phyloP scores from a whole-genome alignment of 345 rosid species.

The Aegle marmelos region DNA sequence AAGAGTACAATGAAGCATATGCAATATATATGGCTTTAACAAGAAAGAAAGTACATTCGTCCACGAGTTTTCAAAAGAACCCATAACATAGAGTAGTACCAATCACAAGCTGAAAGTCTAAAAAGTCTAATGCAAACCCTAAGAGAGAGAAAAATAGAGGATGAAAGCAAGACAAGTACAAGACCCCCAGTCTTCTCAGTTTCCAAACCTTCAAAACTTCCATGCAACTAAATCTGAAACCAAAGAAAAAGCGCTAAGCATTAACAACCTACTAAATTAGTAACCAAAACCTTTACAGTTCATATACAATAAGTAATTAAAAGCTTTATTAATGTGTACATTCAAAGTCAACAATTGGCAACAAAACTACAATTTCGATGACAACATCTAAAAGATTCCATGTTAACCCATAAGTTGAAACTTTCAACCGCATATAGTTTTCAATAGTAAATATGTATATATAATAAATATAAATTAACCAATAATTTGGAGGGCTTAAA shows the following conservation, averaged over 20 bases:
- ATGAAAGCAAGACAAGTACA: constrained; percentile 3
- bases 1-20: background rate
- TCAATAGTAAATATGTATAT: no score
- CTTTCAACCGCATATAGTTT: background rate
- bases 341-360: background rate
- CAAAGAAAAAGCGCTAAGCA: background rate
- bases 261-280: background rate
- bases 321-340: background rate
- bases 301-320: background rate
- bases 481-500: background rate
- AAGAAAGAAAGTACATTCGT: constrained; percentile 1
- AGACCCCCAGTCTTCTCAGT: background rate
- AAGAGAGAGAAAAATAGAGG: constrained; percentile 1
- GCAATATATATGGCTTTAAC: constrained; percentile 10
- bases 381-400: background rate
- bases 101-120: background rate
- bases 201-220: background rate
- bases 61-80: constrained; percentile 5
- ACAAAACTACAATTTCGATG: background rate
- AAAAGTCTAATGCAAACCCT: constrained; percentile 6
- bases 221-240: constrained; percentile 27
- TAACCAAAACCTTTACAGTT: background rate
- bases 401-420: background rate
- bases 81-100: background rate
- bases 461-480: no score